Percentiles rank a stretch among this genome's conserved stretches.
phyloP scores from a whole-genome alignment of 805 yeast genomes.

The Starmerella vitae region DNA sequence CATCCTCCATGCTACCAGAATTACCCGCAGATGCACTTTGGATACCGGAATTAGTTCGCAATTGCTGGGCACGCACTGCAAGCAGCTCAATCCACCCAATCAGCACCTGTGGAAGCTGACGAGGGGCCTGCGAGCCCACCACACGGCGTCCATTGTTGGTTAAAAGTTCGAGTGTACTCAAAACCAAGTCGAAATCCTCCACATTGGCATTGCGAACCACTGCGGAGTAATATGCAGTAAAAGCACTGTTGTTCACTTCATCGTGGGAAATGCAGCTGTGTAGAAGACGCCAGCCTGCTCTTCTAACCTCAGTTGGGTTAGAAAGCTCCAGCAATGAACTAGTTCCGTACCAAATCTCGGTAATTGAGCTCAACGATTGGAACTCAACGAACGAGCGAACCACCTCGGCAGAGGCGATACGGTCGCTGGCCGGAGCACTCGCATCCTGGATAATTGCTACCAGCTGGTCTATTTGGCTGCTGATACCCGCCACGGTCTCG shows the following conservation, averaged over 20 bases:
- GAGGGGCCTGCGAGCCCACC: constrained; percentile 25
- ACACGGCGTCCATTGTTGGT: constrained; percentile 38
- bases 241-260: constrained; percentile 36
- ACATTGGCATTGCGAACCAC: constrained; percentile 38
- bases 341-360: constrained; percentile 66
- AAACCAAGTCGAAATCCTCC: constrained; percentile 39
- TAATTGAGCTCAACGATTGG: constrained; percentile 43
- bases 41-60: constrained; percentile 21
- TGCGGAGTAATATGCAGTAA: constrained; percentile 47
- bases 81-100: constrained; percentile 28
- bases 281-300: constrained; percentile 42
- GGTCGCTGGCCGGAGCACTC: constrained; percentile 22
- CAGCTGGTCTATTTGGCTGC: constrained; percentile 25
- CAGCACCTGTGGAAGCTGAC: constrained; percentile 31
- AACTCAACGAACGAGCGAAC: constrained; percentile 40
- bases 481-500: constrained; percentile 26
- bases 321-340: constrained; percentile 36
- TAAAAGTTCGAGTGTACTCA: constrained; percentile 35
- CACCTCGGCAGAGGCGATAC: constrained; percentile 37
- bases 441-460: constrained; percentile 20
- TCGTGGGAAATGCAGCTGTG: constrained; percentile 42
- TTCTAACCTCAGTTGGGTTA: constrained; percentile 29
- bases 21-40: too few relatives aligned
- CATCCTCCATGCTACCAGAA: too few relatives aligned
- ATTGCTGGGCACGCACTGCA: constrained; percentile 25